phyloP scores from a whole-genome alignment of 768 basidiomycete genomes.

The Udeniomyces megalosporus region DNA sequence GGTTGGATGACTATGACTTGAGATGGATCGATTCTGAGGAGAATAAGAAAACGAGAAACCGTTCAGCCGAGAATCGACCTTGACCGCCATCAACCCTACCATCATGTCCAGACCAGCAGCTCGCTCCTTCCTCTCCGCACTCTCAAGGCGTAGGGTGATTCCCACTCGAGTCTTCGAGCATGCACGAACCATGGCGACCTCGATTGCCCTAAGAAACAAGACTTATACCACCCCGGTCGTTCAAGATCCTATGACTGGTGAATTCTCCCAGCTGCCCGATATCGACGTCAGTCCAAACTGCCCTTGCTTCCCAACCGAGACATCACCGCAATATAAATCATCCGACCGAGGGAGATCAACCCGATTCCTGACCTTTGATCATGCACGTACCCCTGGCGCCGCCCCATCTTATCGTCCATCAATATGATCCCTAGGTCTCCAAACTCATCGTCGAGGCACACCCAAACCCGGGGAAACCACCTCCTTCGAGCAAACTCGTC shows the following conservation, averaged over 20 bases:
- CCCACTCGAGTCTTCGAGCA: neutral
- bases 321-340: neutral
- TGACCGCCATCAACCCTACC: too few relatives aligned
- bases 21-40: too few relatives aligned
- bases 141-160: too few relatives aligned
- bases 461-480: conserved; percentile 43
- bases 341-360: neutral
- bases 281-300: conserved; percentile 4
- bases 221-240: conserved; percentile 6
- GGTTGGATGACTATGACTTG: too few relatives aligned
- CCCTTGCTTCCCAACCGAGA: neutral
- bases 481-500: conserved; percentile 49
- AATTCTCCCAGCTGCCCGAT: conserved; percentile 4
- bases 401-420: neutral
- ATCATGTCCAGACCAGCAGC: too few relatives aligned
- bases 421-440: conserved; percentile 18
- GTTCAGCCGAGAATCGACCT: too few relatives aligned
- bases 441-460: conserved; percentile 21
- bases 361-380: neutral
- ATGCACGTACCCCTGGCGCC: neutral
- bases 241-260: conserved; percentile 15
- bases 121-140: too few relatives aligned
- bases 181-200: too few relatives aligned
- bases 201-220: too few relatives aligned
- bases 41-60: too few relatives aligned